Base-by-base conservation (phyloP, 2,329 filamentous ascomycete species). In the Emmonsia crescens region DNA sequence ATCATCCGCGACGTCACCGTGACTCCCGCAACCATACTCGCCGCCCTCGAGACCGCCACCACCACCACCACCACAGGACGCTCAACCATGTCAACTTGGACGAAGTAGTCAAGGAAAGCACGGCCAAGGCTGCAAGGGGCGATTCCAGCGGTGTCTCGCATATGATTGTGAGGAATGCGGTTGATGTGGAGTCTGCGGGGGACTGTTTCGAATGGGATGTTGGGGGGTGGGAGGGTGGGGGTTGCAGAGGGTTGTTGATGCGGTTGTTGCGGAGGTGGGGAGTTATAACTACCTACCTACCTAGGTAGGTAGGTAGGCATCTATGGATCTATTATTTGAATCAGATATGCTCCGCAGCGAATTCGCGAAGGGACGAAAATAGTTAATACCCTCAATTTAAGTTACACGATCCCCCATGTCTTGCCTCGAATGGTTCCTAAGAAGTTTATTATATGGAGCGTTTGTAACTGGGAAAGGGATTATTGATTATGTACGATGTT, bases 141-240 rank as follows among this genome's bases (percentile, higher is more conserved):
- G 64, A 66, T 57, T 62, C 61, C 27, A 66, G 61, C 42, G 64
- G 60, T 19, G 60, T 62, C 2, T 27, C 49, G 16, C 31, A 42
- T 10, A 54, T 66, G 21, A 63, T 66, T 58, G 24, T 40, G 21
- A 48, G 59, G 3, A 60, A 55, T 38, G 5, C 58, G 14, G 6
- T 66, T 19, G 63, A 66, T 58, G 46, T 33, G 12, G 42, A 51
- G 21, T 58, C 54, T 40, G 63, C 42, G 36, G 64, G 64, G 64
- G 27, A 60, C 51, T 40, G 49, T 63, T 21, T 62, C 61, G 21
- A 64, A 63, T 40, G 61, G 29, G 52, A 38, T 66, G 36, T 51
- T 66, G 6, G 33, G 27, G 27, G 52, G 38, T 60, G 10, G 33
- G 42, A 36, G 49, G n/a, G 36, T 19, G 40, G 21, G 46, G n/a